Conservation (phyloP, 2,329 filamentous ascomycete genomes). For the Cadophora sp. region DNA sequence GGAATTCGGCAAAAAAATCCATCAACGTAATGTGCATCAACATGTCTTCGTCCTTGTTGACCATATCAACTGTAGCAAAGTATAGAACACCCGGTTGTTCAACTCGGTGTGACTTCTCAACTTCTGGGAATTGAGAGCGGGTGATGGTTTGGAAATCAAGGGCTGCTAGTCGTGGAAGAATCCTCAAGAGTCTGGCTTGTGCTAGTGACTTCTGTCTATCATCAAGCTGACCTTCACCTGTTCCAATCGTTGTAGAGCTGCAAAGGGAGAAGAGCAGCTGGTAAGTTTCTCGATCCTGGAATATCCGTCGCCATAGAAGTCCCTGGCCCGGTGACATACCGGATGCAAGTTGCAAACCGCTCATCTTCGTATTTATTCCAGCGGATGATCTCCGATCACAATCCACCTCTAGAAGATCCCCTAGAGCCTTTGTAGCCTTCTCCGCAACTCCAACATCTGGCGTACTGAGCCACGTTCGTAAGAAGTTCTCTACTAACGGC, state of each 20-base stretch:
- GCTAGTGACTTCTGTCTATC: constrained; percentile 46
- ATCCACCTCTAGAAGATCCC: constrained; percentile 62
- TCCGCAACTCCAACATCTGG: constrained; percentile 63
- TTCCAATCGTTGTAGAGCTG: constrained; percentile 37
- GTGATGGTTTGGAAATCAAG: constrained; percentile 42
- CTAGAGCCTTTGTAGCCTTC: constrained; percentile 57
- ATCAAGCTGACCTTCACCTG: constrained; percentile 37
- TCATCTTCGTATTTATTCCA: constrained; percentile 40
- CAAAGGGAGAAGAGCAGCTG: constrained; percentile 53
- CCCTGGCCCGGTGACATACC: constrained; percentile 56
- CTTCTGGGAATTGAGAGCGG: constrained; percentile 40
- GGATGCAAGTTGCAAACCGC: constrained; percentile 48
- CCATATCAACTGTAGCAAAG: constrained; percentile 45
- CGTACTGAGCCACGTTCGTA: constrained; percentile 60
- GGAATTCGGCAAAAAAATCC: constrained; percentile 45
- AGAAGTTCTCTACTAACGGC: constrained; percentile 54
- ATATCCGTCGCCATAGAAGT: constrained; percentile 60
- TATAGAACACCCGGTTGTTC: constrained; percentile 40
- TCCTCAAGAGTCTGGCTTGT: constrained; percentile 44
- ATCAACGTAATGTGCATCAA: constrained; percentile 46
- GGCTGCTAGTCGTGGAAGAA: constrained; percentile 43
- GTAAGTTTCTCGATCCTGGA: constrained; percentile 55
- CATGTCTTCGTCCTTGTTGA: constrained; percentile 44
- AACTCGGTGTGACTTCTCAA: constrained; percentile 38
- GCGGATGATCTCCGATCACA: constrained; percentile 49